Conservation (phyloP, 2,329 filamentous ascomycete genomes). For the Coniochaeta prunicola region DNA sequence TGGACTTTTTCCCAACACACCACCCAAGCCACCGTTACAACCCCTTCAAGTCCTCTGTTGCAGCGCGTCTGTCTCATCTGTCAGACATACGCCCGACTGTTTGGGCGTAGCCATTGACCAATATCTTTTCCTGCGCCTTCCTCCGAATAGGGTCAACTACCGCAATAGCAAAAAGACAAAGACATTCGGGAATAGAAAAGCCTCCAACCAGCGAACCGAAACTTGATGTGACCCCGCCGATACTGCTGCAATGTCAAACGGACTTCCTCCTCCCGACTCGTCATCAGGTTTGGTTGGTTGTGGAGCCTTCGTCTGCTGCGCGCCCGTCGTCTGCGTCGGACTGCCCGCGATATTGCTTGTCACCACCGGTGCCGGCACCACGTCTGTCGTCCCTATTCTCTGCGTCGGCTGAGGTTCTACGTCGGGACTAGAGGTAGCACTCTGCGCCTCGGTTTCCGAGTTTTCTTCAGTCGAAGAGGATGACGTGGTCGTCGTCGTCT, state of each 20-base stretch:
- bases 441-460: background rate
- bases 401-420: background rate
- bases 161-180: background rate
- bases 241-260: conserved; percentile 8
- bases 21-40: background rate
- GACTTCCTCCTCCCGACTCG: conserved; percentile 8
- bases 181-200: background rate
- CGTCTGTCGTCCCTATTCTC: background rate
- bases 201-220: background rate
- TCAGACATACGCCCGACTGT: background rate
- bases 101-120: background rate
- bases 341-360: background rate
- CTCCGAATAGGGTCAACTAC: too few relatives aligned
- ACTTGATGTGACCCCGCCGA: background rate
- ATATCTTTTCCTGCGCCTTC: background rate
- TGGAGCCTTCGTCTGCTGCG: conserved; percentile 1
- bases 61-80: too few relatives aligned
- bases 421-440: background rate
- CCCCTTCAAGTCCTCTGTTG: too few relatives aligned
- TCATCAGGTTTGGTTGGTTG: background rate
- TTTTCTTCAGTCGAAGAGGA: background rate
- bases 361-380: background rate
- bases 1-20: background rate
- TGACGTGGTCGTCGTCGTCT: background rate
- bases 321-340: conserved; percentile 1